A percentile compares a stretch with the other conserved stretches of the same genome.
These are phyloP conservation scores for Mycena alexandri DNA, from an alignment of 768 basidiomycete species.

Conservation along the genomic window DNA sequence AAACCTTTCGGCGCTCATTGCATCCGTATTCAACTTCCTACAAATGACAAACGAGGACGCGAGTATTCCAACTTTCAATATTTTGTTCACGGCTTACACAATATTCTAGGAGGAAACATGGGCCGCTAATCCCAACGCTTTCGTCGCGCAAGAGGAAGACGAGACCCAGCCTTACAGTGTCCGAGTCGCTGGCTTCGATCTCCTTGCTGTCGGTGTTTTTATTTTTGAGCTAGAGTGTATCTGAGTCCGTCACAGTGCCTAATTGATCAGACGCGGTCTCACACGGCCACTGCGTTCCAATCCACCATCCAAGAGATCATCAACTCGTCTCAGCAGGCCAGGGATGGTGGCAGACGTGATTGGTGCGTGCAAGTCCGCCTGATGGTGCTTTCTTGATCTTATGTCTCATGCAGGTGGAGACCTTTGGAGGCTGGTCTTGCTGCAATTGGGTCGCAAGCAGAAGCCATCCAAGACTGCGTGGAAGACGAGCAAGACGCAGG, in stretches of 20 bases:
- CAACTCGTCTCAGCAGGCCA: constrained; percentile 64
- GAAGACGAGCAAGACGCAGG: constrained; percentile 82
- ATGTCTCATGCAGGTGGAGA: constrained; percentile 79
- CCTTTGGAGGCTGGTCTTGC: constrained; percentile 89
- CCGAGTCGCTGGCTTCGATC: constrained; percentile 86
- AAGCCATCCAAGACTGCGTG: constrained; percentile 79
- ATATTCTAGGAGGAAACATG: constrained; percentile 85
- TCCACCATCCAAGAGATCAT: constrained; percentile 67
- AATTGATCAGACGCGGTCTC: constrained; percentile 65
- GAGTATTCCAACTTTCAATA: constrained; percentile 42
- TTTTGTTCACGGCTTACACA: constrained; percentile 15
- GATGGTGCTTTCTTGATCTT: constrained; percentile 21
- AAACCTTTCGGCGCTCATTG: constrained; percentile 65
- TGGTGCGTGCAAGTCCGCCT: constrained; percentile 63
- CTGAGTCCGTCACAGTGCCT: constrained; percentile 58
- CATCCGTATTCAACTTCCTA: constrained; percentile 73
- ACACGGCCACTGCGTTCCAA: constrained; percentile 68
- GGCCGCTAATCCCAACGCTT: constrained; percentile 90
- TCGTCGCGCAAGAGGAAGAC: constrained; percentile 95
- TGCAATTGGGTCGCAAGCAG: constrained; percentile 83
- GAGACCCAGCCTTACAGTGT: constrained; percentile 87
- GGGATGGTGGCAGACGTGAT: constrained; percentile 65
- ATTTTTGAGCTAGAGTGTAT: neutral
- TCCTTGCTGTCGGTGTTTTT: constrained; percentile 71
- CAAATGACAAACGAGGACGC: constrained; percentile 95